Base-by-base conservation (phyloP, 129 eudicot genomes). In the Flaveria ramosissima region DNA sequence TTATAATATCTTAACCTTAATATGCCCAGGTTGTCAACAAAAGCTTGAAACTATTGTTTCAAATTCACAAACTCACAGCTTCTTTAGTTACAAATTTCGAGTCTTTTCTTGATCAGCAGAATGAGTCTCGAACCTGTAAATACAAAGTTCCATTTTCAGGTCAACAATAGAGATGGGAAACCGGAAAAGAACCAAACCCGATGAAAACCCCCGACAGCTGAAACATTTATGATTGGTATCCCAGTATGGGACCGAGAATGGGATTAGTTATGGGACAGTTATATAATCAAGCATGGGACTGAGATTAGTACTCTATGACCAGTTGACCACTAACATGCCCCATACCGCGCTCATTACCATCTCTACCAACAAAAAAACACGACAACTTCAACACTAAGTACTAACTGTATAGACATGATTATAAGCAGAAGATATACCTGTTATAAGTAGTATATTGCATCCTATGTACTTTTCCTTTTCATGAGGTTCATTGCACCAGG, bases 391-490 rank as follows among this genome's bases (percentile, higher is more conserved):
- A 81, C 82, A 85, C 84, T 32, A 52, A 55, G 80, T 75, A 88
- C 78, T 82, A 85, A 77, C 77, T 81, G 79, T 74, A 73, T 42
- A 23, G 50, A 72, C 42, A 63, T 14, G 36, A 7, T 50, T n/a
- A 16, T 71, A 61, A 61, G 21, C 80, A 74, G 81, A 46, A 77
- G 76, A 72, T 80, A 62, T 86, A 84, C 85, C 86, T 77, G 80
- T 72, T 20, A 51, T 76, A 30, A 71, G 51, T 52, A 68, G 64
- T 32, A 75, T 68, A 53, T 19, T 17, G 26, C 74, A 27, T 17
- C 73, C 80, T 83, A 92, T 36, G 86, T 63, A 83, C 83, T 85
- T 81, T 88, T 89, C 70, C 98, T 85, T 82, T 89, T 90, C 88
- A 86, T 7, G 75, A 88, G 88, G 76, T 43, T 69, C 85, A 92